These are phyloP conservation scores for Kazachstania taianensis DNA, from an alignment of 805 yeast genomes.

Conservation along the genomic window DNA sequence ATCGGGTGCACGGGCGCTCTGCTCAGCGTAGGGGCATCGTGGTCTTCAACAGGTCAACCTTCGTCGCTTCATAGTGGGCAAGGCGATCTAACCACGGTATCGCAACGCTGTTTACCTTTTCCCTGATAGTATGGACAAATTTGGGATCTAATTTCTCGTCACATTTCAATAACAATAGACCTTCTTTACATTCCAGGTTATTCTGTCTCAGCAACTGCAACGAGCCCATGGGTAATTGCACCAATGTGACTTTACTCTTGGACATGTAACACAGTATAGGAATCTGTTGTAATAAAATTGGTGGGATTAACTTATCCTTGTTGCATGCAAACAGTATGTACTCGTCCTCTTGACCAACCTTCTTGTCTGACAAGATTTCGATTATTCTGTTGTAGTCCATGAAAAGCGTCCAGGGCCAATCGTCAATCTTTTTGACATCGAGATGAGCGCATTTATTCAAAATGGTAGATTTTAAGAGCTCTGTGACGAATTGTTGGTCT, in stretches of 20 bases:
- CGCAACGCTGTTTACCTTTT: constrained; percentile 9
- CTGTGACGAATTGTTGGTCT: constrained; percentile 31
- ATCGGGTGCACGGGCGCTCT: too few species aligned
- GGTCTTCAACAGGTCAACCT: constrained; percentile 16
- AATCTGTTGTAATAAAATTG: constrained; percentile 43
- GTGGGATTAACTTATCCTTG: constrained; percentile 39
- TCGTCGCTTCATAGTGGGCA: constrained; percentile 11
- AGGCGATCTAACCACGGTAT: constrained; percentile 23
- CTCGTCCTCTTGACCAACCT: constrained; percentile 23
- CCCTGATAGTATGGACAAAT: constrained; percentile 13
- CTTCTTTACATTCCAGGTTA: constrained; percentile 9
- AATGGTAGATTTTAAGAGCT: constrained; percentile 31
- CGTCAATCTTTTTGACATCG: constrained; percentile 3
- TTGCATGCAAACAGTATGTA: constrained; percentile 45
- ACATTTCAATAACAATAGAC: constrained; percentile 18
- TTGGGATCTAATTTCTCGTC: constrained; percentile 14
- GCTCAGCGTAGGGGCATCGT: constrained; percentile 14
- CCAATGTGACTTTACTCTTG: constrained; percentile 36
- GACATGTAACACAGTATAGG: constrained; percentile 44
- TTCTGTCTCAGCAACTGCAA: constrained; percentile 7
- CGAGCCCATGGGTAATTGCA: constrained; percentile 49
- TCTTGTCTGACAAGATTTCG: constrained; percentile 36
- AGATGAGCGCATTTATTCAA: constrained; percentile 30
- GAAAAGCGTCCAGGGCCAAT: constrained; percentile 16
- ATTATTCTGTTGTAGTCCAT: constrained; percentile 44